Conservation (phyloP, 768 basidiomycete species). For the Agaricus subrufescens region DNA sequence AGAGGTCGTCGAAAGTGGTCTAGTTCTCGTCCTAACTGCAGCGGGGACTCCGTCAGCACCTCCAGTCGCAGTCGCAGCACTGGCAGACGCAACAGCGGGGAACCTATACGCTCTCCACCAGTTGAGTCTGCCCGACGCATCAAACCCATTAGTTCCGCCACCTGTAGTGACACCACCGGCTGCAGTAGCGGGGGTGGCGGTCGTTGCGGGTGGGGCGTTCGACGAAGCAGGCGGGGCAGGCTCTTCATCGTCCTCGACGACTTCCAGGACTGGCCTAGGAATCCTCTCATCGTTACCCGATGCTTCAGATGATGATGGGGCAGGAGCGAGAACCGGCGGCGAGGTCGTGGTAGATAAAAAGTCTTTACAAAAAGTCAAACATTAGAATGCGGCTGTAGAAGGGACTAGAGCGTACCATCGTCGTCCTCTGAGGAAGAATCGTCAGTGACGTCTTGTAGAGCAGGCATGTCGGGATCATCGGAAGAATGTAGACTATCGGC, state of each 20-base stretch:
- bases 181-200: neutral
- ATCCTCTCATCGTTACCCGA: too few species aligned
- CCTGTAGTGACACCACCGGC: neutral
- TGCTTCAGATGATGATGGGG: too few species aligned
- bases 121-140: constrained; percentile 49
- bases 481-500: neutral
- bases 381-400: neutral
- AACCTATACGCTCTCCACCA: constrained; percentile 87
- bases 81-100: constrained; percentile 50
- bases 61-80: neutral
- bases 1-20: neutral
- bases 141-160: constrained; percentile 13
- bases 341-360: constrained; percentile 2
- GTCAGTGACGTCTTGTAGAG: constrained; percentile 4
- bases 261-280: too few species aligned
- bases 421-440: constrained; percentile 7
- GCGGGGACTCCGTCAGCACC: constrained; percentile 8
- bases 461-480: constrained; percentile 18
- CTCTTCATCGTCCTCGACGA: too few species aligned
- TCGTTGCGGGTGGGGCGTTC: too few species aligned
- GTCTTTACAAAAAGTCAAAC: neutral
- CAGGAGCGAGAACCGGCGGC: neutral
- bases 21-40: neutral
- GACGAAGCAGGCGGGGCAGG: too few species aligned
- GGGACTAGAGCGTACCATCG: neutral